Base-by-base conservation (phyloP, 1,284 basidiomycete genomes). In the Irpex rosettiformis region DNA sequence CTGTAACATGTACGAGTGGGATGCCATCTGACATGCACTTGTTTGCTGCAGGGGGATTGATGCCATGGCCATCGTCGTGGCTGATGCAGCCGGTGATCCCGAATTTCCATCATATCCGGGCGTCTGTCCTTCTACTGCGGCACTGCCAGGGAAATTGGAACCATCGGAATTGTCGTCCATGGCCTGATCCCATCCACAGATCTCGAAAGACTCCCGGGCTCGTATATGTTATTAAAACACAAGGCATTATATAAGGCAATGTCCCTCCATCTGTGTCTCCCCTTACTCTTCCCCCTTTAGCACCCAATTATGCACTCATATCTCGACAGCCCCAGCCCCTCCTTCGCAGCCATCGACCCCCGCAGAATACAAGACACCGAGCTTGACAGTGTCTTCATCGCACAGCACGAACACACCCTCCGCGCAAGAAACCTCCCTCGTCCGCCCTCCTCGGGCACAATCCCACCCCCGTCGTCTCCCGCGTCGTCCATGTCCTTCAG, bases 371-470 rank as follows among this genome's bases (percentile, higher is more conserved):
- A 21, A 13, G 21, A 18, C 24, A 51, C 48, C 8, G 22, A 51
- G 13, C 27, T 51, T 7, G 48, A 51, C 8, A 28, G 25, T 7
- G 25, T 51, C 13, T 51, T 51, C 48, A 28, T 51, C 11, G 48
- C 48, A 2, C 48, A 51, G 48, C 48, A 51, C 27, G 48, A 51
- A 22, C 48, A 51, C 48, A 51, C 48, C 48, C 48, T 51, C 10
- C 22, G 48, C 11, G 48, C 48, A 25, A 51, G 48, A n/a, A 51
- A 51, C 10, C 11, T 51, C 22, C 22, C 43, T 10, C 43, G 43
- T 16, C 33, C 33, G 18, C 16, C 43, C 18, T 45, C 21, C 10
- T 2, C 43, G n/a, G 13, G 8, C 21, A n/a, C 43, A n/a, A n/a
- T n/a, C 18, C 21, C 43, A 24, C 10, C 48, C 10, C 48, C 48